Base-by-base conservation (phyloP, 139 green algal genomes). In the Haematococcus sp. region DNA sequence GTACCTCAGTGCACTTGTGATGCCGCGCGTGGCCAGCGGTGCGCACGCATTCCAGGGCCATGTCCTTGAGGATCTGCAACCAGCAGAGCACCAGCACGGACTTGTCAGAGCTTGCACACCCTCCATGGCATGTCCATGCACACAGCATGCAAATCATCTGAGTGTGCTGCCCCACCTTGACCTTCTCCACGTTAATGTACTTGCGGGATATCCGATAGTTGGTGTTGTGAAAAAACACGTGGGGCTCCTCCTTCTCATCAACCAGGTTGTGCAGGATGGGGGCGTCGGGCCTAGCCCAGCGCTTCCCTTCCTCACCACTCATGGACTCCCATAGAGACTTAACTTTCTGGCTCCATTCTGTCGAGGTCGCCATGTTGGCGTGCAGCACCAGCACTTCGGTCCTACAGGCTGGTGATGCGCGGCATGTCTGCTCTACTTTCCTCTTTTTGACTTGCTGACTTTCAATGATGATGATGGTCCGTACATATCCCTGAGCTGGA, bases 1-100 rank as follows among this genome's bases (percentile, higher is more conserved):
- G n/a, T 70, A 86, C 80, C 76, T 86, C 80, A 4, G 52, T 70
- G 68, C 80, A 86, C 76, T 86, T 86, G 72, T 86, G 80, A 61
- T 83, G 79, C 4, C 72, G 59, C 2, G 80, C 80, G 27, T 77
- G 51, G 34, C 80, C 80, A 20, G 58, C 46, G 0, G 71, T n/a
- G 1, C 80, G 59, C 30, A 81, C 68, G 63, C 80, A 86, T n/a
- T 76, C 63, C 19, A 86, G 72, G 3, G 80, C 69, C 63, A 83
- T 43, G 32, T 82, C 74, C 55, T 75, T 76, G 32, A 86, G 33
- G 58, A 86, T 74, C 80, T 86, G 72, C 28, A 27, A 5, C 5
- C 3, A n/a, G 9, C 27, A 66, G 40, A 49, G 7, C 40, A 11
- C 11, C 40, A 49, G 40, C 40, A 49, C 40, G 40, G 7, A 11